These are phyloP conservation scores for Malus fusca DNA, from an alignment of 306 rosid genomes.

Conservation along the genomic window DNA sequence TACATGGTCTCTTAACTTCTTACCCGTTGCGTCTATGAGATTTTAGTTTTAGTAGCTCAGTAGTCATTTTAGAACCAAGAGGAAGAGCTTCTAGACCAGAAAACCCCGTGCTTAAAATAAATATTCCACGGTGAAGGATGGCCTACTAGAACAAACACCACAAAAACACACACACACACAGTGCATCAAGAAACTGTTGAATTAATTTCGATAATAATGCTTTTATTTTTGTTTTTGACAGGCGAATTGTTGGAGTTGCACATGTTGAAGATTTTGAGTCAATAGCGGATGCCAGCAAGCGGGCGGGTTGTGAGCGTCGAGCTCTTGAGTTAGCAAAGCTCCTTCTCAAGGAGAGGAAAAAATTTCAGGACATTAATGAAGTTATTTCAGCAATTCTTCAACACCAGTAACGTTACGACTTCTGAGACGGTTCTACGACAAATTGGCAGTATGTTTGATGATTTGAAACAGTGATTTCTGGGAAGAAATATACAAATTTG, in stretches of 20 bases:
- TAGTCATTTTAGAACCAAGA: background rate
- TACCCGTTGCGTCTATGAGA: no score
- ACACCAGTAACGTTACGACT: slow-evolving; percentile 12
- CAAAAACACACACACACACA: background rate
- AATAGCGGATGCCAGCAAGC: slow-evolving; percentile 46
- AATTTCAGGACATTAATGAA: slow-evolving; percentile 43
- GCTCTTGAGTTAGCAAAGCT: slow-evolving; percentile 67
- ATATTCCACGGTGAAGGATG: background rate
- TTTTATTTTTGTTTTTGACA: slow-evolving; percentile 16
- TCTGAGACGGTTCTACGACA: background rate
- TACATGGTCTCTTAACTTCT: no score
- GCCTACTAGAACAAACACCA: background rate
- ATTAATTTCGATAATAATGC: background rate
- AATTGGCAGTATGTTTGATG: background rate
- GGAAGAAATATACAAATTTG: background rate
- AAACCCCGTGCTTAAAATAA: no score
- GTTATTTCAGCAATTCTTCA: slow-evolving; percentile 50
- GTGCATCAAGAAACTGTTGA: background rate
- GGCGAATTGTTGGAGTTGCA: slow-evolving; percentile 90
- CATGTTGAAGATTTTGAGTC: slow-evolving; percentile 91
- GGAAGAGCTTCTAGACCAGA: background rate
- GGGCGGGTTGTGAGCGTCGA: slow-evolving; percentile 60
- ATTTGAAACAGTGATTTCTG: background rate
- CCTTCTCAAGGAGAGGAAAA: slow-evolving; percentile 70
- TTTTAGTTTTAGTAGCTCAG: background rate